Percentiles rank a stretch among this genome's conserved stretches.
phyloP scores from a whole-genome alignment of 176 grass and related monocot species.

The Oryza punctata region DNA sequence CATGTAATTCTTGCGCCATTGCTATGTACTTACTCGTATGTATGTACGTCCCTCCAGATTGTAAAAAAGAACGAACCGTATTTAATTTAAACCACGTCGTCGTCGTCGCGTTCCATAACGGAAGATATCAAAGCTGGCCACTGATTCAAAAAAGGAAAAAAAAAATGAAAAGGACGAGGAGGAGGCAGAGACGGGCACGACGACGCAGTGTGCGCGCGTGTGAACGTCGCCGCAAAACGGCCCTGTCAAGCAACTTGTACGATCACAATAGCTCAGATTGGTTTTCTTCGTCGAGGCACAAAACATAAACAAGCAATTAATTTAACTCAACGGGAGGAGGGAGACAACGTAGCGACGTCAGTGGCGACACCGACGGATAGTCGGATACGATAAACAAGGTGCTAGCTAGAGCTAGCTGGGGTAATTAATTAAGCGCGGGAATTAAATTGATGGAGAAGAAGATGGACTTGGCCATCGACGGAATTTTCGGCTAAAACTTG shows the following conservation, averaged over 20 bases:
- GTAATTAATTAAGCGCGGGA: background rate
- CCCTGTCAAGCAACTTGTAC: background rate
- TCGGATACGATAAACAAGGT: background rate
- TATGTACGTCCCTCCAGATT: background rate
- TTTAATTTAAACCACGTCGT: background rate
- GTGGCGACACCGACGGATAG: background rate
- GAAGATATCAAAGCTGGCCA: background rate
- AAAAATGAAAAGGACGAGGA: background rate
- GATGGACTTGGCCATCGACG: constrained; percentile 30
- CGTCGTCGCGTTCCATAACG: background rate
- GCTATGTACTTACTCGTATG: background rate
- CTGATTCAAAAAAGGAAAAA: background rate
- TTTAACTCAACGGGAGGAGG: background rate
- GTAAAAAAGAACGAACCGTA: background rate
- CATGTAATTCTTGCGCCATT: background rate
- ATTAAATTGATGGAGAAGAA: constrained; percentile 15
- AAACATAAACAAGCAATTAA: background rate
- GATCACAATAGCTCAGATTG: background rate
- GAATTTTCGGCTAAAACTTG: background rate
- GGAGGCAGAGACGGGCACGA: background rate
- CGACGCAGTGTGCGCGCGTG: background rate
- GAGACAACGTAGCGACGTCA: background rate
- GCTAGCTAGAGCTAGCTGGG: background rate
- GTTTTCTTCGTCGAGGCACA: background rate
- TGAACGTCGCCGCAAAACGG: constrained; percentile 11